phyloP scores from a whole-genome alignment of 495 filamentous ascomycete genomes.

The Xylaria bambusicola region DNA sequence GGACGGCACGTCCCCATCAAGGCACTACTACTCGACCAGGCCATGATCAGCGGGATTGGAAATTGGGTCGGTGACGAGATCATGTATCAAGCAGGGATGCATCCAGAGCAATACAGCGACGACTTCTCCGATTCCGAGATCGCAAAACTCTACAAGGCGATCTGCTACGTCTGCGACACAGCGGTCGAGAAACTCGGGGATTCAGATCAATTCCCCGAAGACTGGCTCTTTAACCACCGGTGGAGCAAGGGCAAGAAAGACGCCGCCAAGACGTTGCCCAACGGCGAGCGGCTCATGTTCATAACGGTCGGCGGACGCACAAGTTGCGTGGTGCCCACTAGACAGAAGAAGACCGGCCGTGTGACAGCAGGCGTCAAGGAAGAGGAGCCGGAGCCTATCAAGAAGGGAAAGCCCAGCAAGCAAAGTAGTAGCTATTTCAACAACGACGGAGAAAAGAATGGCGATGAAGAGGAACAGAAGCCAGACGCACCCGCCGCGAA shows the following conservation, averaged over 20 bases:
- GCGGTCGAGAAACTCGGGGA: constrained; percentile 81
- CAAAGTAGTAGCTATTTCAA: constrained; percentile 20
- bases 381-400: constrained; percentile 29
- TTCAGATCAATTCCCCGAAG: constrained; percentile 76
- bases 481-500: constrained; percentile 27
- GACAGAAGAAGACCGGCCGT: constrained; percentile 74
- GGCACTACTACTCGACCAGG: constrained; percentile 81
- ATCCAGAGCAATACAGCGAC: constrained; percentile 90
- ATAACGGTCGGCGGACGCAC: constrained; percentile 88
- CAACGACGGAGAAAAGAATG: constrained; percentile 20
- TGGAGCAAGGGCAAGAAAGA: constrained; percentile 91
- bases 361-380: constrained; percentile 37
- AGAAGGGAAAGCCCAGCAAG: constrained; percentile 20
- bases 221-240: constrained; percentile 90
- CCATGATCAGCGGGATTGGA: constrained; percentile 88
- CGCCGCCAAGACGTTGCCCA: constrained; percentile 64
- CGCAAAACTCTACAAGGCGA: constrained; percentile 67
- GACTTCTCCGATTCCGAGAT: constrained; percentile 74
- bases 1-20: constrained; percentile 83
- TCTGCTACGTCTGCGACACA: constrained; percentile 75
- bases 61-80: constrained; percentile 98
- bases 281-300: constrained; percentile 78
- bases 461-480: neutral
- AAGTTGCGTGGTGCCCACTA: constrained; percentile 77
- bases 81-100: constrained; percentile 56